Percentiles rank a stretch among this genome's conserved stretches.
Conservation (phyloP, 1,284 basidiomycete genomes). For the Apiotrichum siamense region DNA sequence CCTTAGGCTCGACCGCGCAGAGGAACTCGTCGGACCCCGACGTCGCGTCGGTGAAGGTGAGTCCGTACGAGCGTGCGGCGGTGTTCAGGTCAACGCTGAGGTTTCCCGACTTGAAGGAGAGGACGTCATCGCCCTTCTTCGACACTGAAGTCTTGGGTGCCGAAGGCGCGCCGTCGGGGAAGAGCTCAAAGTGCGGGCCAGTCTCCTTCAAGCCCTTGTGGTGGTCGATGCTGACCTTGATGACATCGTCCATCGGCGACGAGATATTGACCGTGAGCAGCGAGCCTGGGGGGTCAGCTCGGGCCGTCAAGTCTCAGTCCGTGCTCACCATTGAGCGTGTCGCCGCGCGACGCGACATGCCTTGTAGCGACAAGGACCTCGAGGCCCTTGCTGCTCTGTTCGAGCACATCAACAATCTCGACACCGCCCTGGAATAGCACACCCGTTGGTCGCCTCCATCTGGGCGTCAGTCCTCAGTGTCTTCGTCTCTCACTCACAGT, state of each 20-base stretch:
- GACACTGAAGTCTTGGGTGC: conserved; percentile 50
- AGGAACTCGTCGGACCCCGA: conserved; percentile 13
- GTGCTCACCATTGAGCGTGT: conserved; percentile 11
- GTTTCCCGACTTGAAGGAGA: conserved; percentile 43
- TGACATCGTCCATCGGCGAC: conserved; percentile 61
- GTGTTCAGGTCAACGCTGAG: conserved; percentile 33
- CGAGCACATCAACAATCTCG: conserved; percentile 48
- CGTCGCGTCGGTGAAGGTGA: conserved; percentile 48
- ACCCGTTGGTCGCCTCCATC: conserved; percentile 29
- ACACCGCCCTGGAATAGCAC: conserved; percentile 56
- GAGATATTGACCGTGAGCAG: conserved; percentile 58
- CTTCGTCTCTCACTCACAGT: conserved; percentile 43
- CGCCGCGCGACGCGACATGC: conserved; percentile 35
- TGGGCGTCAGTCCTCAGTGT: background rate
- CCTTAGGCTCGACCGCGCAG: conserved; percentile 52
- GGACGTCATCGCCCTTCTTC: conserved; percentile 44
- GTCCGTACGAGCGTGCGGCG: conserved; percentile 35
- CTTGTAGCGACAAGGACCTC: conserved; percentile 60
- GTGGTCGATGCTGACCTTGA: conserved; percentile 53
- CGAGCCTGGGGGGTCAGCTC: no score
- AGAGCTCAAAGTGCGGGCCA: conserved; percentile 56
- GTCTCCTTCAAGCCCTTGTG: conserved; percentile 52
- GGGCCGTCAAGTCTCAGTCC: no score
- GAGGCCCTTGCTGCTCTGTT: conserved; percentile 50
- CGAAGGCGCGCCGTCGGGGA: conserved; percentile 56